phyloP scores from a whole-genome alignment of 2,329 filamentous ascomycete species.

The Sarocladium brachiariae region DNA sequence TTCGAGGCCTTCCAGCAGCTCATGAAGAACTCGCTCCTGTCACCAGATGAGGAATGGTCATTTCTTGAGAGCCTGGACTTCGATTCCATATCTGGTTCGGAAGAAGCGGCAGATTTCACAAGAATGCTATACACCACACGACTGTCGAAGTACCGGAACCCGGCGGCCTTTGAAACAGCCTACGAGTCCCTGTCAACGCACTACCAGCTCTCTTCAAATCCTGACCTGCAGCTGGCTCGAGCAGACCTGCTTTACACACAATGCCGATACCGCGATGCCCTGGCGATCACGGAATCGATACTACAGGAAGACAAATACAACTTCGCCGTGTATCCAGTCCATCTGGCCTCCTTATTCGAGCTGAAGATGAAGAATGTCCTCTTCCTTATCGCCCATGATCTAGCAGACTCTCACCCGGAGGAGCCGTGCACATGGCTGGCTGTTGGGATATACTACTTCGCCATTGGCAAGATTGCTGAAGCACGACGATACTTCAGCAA shows the following conservation, averaged over 20 bases:
- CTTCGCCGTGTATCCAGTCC: conserved; percentile 80
- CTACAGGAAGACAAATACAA: conserved; percentile 82
- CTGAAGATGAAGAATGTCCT: conserved; percentile 79
- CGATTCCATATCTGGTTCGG: conserved; percentile 68
- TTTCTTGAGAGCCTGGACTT: conserved; percentile 89
- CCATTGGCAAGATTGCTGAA: conserved; percentile 83
- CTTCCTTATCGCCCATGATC: conserved; percentile 85
- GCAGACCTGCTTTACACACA: conserved; percentile 92
- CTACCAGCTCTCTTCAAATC: conserved; percentile 79
- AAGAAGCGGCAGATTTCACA: conserved; percentile 89
- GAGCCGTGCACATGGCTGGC: conserved; percentile 91
- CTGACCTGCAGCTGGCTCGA: conserved; percentile 82
- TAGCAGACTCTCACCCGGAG: conserved; percentile 85
- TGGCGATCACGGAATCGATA: conserved; percentile 77
- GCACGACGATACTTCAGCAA: conserved; percentile 95
- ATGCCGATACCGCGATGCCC: conserved; percentile 83
- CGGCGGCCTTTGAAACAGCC: conserved; percentile 72
- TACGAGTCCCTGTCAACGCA: conserved; percentile 89
- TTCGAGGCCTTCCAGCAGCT: conserved; percentile 98
- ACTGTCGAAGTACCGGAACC: conserved; percentile 90
- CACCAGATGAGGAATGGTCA: conserved; percentile 80
- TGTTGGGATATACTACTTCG: conserved; percentile 90
- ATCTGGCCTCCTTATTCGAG: conserved; percentile 86
- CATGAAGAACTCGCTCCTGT: conserved; percentile 92
- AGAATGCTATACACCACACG: conserved; percentile 95